phyloP scores from a whole-genome alignment of 768 basidiomycete species.

The Trametes cinnabarina region DNA sequence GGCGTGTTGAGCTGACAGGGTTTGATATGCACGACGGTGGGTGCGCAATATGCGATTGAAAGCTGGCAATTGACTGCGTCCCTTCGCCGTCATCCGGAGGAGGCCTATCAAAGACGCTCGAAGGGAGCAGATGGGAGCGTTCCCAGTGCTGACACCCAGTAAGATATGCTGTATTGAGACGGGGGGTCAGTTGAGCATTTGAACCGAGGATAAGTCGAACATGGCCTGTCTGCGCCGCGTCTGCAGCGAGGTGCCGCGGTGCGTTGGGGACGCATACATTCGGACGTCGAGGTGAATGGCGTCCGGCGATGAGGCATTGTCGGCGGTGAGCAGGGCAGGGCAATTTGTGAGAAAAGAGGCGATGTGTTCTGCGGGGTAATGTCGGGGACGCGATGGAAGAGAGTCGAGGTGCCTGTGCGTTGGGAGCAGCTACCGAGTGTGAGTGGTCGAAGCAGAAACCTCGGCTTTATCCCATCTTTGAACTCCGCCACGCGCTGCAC shows the following conservation, averaged over 20 bases:
- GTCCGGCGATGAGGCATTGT: neutral
- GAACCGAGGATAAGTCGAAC: conserved; percentile 11
- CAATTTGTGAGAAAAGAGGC: neutral
- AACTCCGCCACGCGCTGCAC: conserved; percentile 23
- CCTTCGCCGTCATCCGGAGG: conserved; percentile 1
- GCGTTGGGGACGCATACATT: neutral
- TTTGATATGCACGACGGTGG: neutral
- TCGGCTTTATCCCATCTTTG: conserved; percentile 25
- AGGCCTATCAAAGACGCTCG: conserved; percentile 16
- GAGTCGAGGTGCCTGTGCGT: conserved; percentile 7
- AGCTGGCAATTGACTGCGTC: conserved; percentile 15
- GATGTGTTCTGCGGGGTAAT: conserved; percentile 9
- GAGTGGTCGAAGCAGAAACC: conserved; percentile 23
- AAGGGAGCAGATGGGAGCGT: conserved; percentile 7
- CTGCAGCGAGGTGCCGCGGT: neutral
- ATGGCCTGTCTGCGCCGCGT: neutral
- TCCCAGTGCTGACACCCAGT: conserved; percentile 19
- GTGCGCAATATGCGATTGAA: conserved; percentile 2
- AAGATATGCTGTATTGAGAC: conserved; percentile 11
- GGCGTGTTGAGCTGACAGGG: conserved; percentile 11
- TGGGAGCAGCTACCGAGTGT: conserved; percentile 1
- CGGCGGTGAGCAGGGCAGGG: neutral
- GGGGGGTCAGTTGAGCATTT: conserved; percentile 7
- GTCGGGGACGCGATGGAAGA: conserved; percentile 8
- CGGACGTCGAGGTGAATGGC: neutral